Evolutionary conservation across 768 basidiomycete species (phyloP).

Genomic region (Rhodotorula diobovata): DNA sequence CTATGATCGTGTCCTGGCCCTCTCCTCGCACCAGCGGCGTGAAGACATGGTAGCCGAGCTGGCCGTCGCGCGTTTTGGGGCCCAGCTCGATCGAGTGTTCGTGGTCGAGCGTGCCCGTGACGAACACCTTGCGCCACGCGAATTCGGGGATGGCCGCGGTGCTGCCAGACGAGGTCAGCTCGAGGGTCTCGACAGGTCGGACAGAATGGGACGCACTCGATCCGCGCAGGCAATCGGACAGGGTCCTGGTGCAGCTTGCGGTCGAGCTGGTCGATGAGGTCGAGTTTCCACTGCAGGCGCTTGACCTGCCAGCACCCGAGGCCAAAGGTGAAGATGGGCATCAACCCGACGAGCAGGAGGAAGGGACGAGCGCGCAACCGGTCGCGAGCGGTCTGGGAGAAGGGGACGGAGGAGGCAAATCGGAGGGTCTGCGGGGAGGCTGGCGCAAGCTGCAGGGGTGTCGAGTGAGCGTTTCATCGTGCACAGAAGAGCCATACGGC

Average conservation of each 20-base stretch:
- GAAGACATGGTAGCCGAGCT: slow-evolving; percentile 78
- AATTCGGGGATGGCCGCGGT: slow-evolving; percentile 79
- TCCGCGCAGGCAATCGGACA: slow-evolving; percentile 68
- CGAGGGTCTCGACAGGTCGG: background rate
- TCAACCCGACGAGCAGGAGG: slow-evolving; percentile 35
- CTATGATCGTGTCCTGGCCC: slow-evolving; percentile 66
- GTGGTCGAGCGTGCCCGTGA: slow-evolving; percentile 75
- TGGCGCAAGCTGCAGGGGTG: background rate
- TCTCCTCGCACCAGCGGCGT: slow-evolving; percentile 76
- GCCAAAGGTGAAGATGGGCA: slow-evolving; percentile 78
- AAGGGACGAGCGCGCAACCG: slow-evolving; percentile 29
- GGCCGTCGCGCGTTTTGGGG: slow-evolving; percentile 83
- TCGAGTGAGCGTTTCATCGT: background rate
- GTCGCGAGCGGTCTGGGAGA: slow-evolving; percentile 27
- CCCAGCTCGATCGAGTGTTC: slow-evolving; percentile 71
- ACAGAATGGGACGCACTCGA: slow-evolving; percentile 62
- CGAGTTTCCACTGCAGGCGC: slow-evolving; percentile 89
- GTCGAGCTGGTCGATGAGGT: slow-evolving; percentile 86
- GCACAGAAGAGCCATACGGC: background rate
- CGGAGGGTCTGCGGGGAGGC: background rate
- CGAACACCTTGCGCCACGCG: slow-evolving; percentile 73
- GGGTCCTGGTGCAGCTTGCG: slow-evolving; percentile 77
- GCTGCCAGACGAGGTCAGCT: slow-evolving; percentile 46
- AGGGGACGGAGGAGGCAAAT: slow-evolving; percentile 18
- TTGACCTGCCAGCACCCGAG: slow-evolving; percentile 92